Evolutionary conservation across 306 rosid species (phyloP), one percentile per base, ranked within the genome.

Genomic region (Vigna unguiculata): DNA sequence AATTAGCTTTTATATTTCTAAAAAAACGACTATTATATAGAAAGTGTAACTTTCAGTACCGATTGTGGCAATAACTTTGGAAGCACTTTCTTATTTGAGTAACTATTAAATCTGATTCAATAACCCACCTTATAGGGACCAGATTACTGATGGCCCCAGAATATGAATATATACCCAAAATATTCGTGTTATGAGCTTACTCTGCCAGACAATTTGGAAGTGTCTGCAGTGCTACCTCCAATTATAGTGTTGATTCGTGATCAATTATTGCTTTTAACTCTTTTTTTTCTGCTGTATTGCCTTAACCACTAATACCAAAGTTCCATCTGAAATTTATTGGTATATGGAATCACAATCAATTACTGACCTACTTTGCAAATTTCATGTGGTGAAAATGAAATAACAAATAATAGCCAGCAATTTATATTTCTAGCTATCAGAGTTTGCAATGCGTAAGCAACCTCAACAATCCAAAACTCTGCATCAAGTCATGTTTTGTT

Each of bases 91-190:
- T 22, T 21, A 71, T 17, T n/a, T 71, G 51, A 63, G 61, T 72
- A 46, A 34, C 32, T 57, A 54, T 4, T 40, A 32, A 24, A 74
- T n/a, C 59, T 45, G 19, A 48, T 10, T 21, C 64, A 30, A 70
- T 25, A 74, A 64, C 28, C 74, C 86, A 83, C 75, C 49, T 69
- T 79, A 41, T 21, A 38, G 4, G 83, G 78, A 34, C 75, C 17
- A 51, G 13, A 36, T 81, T 71, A 20, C 11, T 17, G 7, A 16
- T 51, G 73, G 77, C 69, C 81, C 81, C 81, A 76, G 10, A 74
- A 46, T 25, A 25, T 24, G 10, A 69, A 49, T 69, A 20, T 25
- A 17, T 71, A 41, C 47, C 3, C 55, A 51, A 24, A 43, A 43
- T 43, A 46, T 63, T 34, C 53, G 36, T 3, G 61, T 46, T 30